Conservation (phyloP, 768 basidiomycete genomes). For the Leucocoprinus leucothites region DNA sequence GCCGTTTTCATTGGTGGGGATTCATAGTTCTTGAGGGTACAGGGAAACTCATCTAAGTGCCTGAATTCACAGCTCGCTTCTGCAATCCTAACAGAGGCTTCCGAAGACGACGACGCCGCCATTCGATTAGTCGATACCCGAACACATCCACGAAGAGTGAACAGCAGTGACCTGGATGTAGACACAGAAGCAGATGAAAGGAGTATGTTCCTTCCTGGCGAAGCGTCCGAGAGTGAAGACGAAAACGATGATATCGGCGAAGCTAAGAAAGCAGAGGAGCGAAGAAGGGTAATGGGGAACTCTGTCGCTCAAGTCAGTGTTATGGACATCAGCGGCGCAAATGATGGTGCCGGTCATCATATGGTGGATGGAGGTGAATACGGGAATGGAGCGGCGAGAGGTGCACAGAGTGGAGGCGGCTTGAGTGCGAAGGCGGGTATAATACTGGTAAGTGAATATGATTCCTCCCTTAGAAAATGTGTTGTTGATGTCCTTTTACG, state of each 20-base stretch:
- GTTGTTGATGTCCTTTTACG: neutral
- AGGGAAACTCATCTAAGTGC: neutral
- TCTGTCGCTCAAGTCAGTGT: slow-evolving; percentile 47
- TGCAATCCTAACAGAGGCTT: slow-evolving; percentile 69
- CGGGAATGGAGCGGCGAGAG: slow-evolving; percentile 4
- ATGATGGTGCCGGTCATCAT: slow-evolving; percentile 27
- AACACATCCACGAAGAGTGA: slow-evolving; percentile 24
- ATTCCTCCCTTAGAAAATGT: neutral
- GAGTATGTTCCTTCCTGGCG: slow-evolving; percentile 25
- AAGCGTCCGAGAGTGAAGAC: slow-evolving; percentile 27
- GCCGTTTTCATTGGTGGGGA: slow-evolving; percentile 79
- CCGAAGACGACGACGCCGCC: slow-evolving; percentile 28
- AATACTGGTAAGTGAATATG: slow-evolving; percentile 58
- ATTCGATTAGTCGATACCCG: slow-evolving; percentile 47
- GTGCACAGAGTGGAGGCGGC: slow-evolving; percentile 23
- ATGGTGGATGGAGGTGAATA: slow-evolving; percentile 18
- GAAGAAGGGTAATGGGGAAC: slow-evolving; percentile 35
- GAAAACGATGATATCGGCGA: slow-evolving; percentile 27
- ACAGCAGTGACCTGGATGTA: slow-evolving; percentile 3
- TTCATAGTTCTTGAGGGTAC: slow-evolving; percentile 2
- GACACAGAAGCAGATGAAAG: slow-evolving; percentile 23
- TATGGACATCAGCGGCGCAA: slow-evolving; percentile 30
- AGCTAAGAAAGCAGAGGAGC: slow-evolving; percentile 19
- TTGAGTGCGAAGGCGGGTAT: slow-evolving; percentile 86
- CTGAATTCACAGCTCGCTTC: slow-evolving; percentile 66